Base-by-base conservation (phyloP, 2,329 filamentous ascomycete genomes). In the Stachybotrys echinatus region DNA sequence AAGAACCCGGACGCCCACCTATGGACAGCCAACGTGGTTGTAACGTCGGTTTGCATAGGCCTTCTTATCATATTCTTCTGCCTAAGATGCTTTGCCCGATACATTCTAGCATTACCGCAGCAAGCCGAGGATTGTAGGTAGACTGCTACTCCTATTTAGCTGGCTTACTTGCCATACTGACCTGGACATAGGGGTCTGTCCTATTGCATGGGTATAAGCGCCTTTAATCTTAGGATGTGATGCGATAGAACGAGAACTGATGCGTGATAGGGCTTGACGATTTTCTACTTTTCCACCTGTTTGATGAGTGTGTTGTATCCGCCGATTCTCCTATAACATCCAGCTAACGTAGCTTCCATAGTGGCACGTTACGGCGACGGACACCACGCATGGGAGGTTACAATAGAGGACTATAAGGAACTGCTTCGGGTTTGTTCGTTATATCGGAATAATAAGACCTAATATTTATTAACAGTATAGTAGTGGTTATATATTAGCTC, bases 311-410 rank as follows among this genome's bases (percentile, higher is more conserved):
- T 18, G 42, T 4, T 22, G n/a, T n/a, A n/a, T 17, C 5, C 12
- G 8, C 6, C 12, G 10, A 23, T 18, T 7, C 12, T 8, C 7
- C 12, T 20, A 23, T 27, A 12, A 18, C 20, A 22, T 17, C 22
- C 17, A 23, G 17, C n/a, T 14, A 23, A 14, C 7, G 19, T 8
- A 14, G 21, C 22, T 12, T n/a, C n/a, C n/a, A 8, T 18, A 46
- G 44, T 46, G 44, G 44, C 44, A 18, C 23, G n/a, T 12, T 37
- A 46, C 21, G 44, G 44, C 10, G 44, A 46, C 14, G 44, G 44
- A 2, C 19, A 34, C 18, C 44, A 46, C 17, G 44, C 44, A n/a
- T 46, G 44, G 44, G 44, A 46, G 18, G 12, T 46, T 23, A 46
- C 23, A 5, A 18, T 27, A 10, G 17, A 46, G 12, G 18, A 46